phyloP scores from a whole-genome alignment of 306 rosid species.

The Bauhinia variegata region DNA sequence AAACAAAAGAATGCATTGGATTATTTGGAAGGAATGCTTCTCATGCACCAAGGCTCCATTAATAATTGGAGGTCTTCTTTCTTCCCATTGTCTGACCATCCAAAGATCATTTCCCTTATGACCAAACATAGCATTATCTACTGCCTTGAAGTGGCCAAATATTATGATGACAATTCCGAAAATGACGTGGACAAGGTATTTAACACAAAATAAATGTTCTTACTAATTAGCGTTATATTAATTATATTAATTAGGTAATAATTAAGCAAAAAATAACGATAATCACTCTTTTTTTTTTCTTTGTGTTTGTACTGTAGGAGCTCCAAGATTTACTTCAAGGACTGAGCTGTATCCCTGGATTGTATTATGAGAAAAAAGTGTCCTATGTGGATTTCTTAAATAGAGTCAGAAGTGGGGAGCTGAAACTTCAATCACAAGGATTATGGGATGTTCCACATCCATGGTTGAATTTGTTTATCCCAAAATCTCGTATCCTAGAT shows the following conservation, averaged over 20 bases:
- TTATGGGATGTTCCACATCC: constrained; percentile 95
- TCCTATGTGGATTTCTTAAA: constrained; percentile 68
- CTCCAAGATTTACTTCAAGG: constrained; percentile 54
- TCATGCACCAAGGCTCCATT: constrained; percentile 71
- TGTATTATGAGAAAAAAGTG: constrained; percentile 64
- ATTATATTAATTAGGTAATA: background rate
- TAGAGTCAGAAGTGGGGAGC: constrained; percentile 77
- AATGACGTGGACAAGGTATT: constrained; percentile 55
- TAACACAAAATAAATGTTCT: too few species aligned
- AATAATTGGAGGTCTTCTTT: constrained; percentile 94
- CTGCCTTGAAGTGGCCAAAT: constrained; percentile 75
- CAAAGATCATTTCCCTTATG: constrained; percentile 58
- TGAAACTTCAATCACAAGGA: constrained; percentile 76
- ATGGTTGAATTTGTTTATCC: constrained; percentile 81
- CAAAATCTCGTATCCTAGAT: constrained; percentile 62
- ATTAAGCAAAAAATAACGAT: too few species aligned
- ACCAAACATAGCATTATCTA: constrained; percentile 58
- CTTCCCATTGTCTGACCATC: constrained; percentile 74
- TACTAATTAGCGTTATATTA: too few species aligned
- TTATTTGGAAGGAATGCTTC: constrained; percentile 76
- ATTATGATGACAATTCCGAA: constrained; percentile 55
- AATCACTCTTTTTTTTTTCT: background rate
- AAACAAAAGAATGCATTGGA: constrained; percentile 53
- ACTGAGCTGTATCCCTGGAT: constrained; percentile 61
- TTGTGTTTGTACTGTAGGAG: constrained; percentile 48